Percentiles rank a stretch among this genome's conserved stretches.
phyloP scores from a whole-genome alignment of 2,329 filamentous ascomycete genomes.

The Pochonia chlamydosporia region DNA sequence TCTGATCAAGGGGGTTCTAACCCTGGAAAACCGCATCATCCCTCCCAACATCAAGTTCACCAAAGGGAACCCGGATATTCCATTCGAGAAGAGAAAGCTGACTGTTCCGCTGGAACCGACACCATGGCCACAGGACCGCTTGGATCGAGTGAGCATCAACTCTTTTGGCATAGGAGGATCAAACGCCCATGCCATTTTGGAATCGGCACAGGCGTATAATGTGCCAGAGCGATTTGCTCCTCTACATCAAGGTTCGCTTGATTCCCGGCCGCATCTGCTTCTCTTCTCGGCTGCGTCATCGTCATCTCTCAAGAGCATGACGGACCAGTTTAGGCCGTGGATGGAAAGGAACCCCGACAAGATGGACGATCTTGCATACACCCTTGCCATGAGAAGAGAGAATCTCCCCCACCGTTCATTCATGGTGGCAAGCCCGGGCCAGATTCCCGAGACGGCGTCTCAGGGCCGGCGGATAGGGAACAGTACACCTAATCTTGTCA shows the following conservation, averaged over 20 bases:
- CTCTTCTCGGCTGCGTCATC: background rate
- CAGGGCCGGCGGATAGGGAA: too few species aligned
- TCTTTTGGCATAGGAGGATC: conserved; percentile 37
- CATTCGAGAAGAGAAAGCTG: conserved; percentile 16
- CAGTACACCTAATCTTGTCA: conserved; percentile 11
- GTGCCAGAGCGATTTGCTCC: background rate
- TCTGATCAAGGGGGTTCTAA: conserved; percentile 21
- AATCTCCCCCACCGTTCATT: conserved; percentile 10
- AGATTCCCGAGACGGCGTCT: too few species aligned
- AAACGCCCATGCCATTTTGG: conserved; percentile 29
- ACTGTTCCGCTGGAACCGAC: conserved; percentile 23
- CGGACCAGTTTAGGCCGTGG: too few species aligned
- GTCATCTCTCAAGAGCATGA: background rate
- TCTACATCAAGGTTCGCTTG: background rate
- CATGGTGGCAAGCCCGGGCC: too few species aligned
- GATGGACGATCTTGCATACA: conserved; percentile 8
- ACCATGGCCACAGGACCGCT: conserved; percentile 27
- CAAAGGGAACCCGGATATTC: conserved; percentile 16
- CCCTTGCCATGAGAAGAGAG: conserved; percentile 9
- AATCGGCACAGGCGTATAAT: too few species aligned
- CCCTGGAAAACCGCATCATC: conserved; percentile 18
- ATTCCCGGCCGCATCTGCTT: too few species aligned
- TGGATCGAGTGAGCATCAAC: conserved; percentile 38
- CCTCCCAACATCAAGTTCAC: conserved; percentile 17
- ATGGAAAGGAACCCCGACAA: background rate